These are phyloP conservation scores for Rhizopus delemar DNA, from an alignment of 371 early-diverging fungal species.

Conservation along the genomic window DNA sequence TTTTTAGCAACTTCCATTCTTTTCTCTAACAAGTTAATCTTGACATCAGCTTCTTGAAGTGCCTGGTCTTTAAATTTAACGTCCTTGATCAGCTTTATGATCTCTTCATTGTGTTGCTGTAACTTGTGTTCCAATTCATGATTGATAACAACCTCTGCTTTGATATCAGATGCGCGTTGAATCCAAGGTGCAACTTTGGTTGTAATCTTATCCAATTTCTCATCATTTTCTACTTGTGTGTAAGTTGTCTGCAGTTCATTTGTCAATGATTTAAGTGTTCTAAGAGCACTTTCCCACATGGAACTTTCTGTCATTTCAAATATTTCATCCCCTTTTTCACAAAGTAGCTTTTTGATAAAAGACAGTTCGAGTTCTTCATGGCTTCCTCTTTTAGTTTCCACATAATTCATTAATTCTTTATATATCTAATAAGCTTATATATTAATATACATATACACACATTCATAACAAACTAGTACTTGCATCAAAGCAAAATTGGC, in stretches of 20 bases:
- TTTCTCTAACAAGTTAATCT: constrained; percentile 78
- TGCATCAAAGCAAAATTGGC: constrained; percentile 52
- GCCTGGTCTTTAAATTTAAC: constrained; percentile 76
- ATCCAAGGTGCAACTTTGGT: constrained; percentile 77
- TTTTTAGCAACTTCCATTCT: constrained; percentile 68
- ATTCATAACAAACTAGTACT: not conserved
- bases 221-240: constrained; percentile 46
- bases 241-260: constrained; percentile 47
- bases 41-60: constrained; percentile 74
- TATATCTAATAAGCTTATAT: constrained; percentile 18
- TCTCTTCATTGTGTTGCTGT: constrained; percentile 75
- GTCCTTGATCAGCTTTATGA: constrained; percentile 73
- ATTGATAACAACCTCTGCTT: constrained; percentile 74
- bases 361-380: constrained; percentile 48
- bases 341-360: constrained; percentile 52
- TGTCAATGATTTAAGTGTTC: constrained; percentile 50
- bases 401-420: constrained; percentile 32
- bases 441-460: not conserved
- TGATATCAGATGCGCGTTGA: constrained; percentile 75
- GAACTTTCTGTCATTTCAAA: constrained; percentile 59
- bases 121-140: constrained; percentile 77
- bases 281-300: constrained; percentile 65
- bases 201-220: constrained; percentile 53
- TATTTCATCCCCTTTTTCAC: constrained; percentile 53
- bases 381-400: constrained; percentile 46